A percentile compares a stretch with the other conserved stretches of the same genome.
Evolutionary conservation across 768 basidiomycete species (phyloP).

Genomic region (Suillus sp.): DNA sequence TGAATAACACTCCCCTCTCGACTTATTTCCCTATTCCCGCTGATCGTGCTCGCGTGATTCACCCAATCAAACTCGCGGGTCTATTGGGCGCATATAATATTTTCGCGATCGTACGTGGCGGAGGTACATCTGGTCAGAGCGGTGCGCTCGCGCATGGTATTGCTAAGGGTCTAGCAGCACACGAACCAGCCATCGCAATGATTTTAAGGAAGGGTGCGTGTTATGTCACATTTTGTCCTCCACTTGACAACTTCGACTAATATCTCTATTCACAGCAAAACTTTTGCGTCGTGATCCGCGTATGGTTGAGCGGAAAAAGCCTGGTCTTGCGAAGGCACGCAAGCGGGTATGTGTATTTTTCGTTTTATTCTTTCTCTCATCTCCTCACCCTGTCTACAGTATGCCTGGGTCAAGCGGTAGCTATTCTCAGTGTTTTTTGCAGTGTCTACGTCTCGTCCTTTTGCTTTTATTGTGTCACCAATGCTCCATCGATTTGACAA

Average conservation of each 20-base stretch:
- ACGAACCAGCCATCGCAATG: slow-evolving; percentile 63
- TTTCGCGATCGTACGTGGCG: slow-evolving; percentile 76
- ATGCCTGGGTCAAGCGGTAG: slow-evolving; percentile 96
- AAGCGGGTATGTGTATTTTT: slow-evolving; percentile 68
- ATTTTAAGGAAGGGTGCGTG: slow-evolving; percentile 74
- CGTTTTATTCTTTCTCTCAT: neutral
- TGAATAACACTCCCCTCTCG: slow-evolving; percentile 83
- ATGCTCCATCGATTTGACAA: neutral
- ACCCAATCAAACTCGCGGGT: slow-evolving; percentile 84
- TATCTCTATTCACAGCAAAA: slow-evolving; percentile 56
- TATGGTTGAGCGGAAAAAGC: slow-evolving; percentile 99
- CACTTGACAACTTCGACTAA: slow-evolving; percentile 6
- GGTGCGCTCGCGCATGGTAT: slow-evolving; percentile 82
- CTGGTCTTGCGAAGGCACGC: slow-evolving; percentile 88
- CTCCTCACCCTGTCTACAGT: slow-evolving; percentile 44
- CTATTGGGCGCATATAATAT: slow-evolving; percentile 83
- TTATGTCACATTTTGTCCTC: neutral
- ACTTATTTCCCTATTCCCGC: slow-evolving; percentile 74
- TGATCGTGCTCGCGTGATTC: slow-evolving; percentile 80
- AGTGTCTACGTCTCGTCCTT: neutral
- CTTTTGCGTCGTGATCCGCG: slow-evolving; percentile 89
- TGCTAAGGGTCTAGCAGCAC: slow-evolving; percentile 71
- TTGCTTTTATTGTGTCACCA: neutral
- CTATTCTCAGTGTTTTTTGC: neutral
- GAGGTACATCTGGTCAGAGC: slow-evolving; percentile 92